Conservation (phyloP, 2,329 filamentous ascomycete species). For the Xylariaceae sp. region DNA sequence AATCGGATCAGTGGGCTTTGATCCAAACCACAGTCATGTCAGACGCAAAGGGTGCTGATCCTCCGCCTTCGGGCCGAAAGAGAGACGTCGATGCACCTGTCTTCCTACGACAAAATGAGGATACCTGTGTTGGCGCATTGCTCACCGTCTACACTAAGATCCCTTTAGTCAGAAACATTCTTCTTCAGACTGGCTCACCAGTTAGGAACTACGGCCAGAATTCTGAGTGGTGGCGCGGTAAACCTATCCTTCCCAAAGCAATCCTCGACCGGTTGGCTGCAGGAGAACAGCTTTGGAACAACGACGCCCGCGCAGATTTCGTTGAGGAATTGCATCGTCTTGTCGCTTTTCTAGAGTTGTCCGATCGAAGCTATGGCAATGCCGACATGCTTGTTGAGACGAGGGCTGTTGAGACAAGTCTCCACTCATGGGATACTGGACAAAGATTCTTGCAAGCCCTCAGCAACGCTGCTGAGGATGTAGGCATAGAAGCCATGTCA, state of each 20-base stretch:
- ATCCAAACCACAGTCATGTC: conserved; percentile 37
- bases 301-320: conserved; percentile 36
- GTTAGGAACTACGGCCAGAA: conserved; percentile 51
- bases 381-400: conserved; percentile 44
- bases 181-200: conserved; percentile 43
- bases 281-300: conserved; percentile 30
- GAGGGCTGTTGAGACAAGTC: conserved; percentile 31
- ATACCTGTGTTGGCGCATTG: conserved; percentile 48
- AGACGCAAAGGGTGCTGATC: conserved; percentile 33
- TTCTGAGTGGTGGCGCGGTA: conserved; percentile 59
- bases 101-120: conserved; percentile 41
- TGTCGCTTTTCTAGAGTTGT: conserved; percentile 59
- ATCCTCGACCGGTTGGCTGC: conserved; percentile 32
- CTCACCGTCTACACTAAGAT: conserved; percentile 59
- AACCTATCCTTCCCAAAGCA: conserved; percentile 43
- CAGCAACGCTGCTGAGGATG: conserved; percentile 17
- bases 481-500: conserved; percentile 21
- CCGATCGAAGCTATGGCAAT: conserved; percentile 57
- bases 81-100: conserved; percentile 43
- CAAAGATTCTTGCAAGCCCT: conserved; percentile 36
- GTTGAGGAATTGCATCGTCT: conserved; percentile 57
- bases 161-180: conserved; percentile 52
- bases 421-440: conserved; percentile 40
- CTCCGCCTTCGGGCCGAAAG: conserved; percentile 42
- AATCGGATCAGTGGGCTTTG: conserved; percentile 56